Evolutionary conservation across 1,284 basidiomycete genomes (phyloP), one percentile per base, ranked within the genome.

Genomic region (Gymnopus androsaceus): DNA sequence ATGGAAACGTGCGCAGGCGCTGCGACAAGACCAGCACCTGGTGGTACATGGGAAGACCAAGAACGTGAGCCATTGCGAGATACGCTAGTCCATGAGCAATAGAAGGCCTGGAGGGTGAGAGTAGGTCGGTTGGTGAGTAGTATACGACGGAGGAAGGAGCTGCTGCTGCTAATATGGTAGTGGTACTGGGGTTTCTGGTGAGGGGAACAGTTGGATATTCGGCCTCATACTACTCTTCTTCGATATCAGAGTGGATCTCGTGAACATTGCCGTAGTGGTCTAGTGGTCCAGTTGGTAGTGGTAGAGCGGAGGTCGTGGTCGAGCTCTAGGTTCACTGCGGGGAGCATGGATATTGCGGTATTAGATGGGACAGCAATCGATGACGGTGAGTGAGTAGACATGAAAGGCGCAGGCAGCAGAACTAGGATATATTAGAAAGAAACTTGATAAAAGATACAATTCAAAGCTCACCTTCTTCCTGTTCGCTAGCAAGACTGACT

Each of bases 141-240:
- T 73, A 45, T 75, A 74, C 47, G 81, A 82, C 25, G 66, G 63
- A 51, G 64, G 61, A 33, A 64, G 61, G 23, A 66, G 63, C 49
- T 63, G 47, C 19, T 53, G 50, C 7, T 30, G 42, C 21, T 53
- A 42, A 21, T 36, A 53, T 45, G n/a, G n/a, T n/a, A 53, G 7
- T 53, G 36, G 54, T 72, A 74, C 17, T 63, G 61, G 62, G 59
- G 54, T 65, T n/a, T n/a, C n/a, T n/a, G n/a, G 62, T 51, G 46
- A 57, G 34, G 40, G 59, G 46, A 59, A 63, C 45, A 54, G 47
- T 52, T 28, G 51, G 56, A 49, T 49, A 53, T 14, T 52, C 56
- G 21, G 50, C 51, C 15, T 46, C 57, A 31, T 54, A 41, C 49
- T 66, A 59, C 33, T 59, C 59, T 52, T 63, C 49, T 48, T 58